Percentiles rank a stretch among this genome's conserved stretches.
phyloP scores from a whole-genome alignment of 345 rosid genomes.

The Bruguiera parviflora region DNA sequence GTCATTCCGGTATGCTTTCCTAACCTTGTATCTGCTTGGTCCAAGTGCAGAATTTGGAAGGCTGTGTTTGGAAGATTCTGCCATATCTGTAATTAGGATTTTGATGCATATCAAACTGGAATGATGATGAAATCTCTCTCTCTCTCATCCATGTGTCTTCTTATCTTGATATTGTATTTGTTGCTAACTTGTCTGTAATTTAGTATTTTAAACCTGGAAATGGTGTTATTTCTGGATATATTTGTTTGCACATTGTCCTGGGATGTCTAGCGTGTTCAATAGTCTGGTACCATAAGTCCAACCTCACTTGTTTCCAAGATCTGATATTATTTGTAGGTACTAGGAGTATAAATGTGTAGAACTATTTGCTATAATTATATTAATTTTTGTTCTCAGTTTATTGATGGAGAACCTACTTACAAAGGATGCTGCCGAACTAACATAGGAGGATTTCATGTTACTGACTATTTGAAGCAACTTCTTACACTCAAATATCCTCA shows the following conservation, averaged over 20 bases:
- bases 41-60: conserved; percentile 1
- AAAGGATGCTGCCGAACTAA: conserved; percentile 81
- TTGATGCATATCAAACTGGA: background rate
- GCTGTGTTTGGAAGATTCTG: background rate
- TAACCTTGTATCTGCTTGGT: conserved; percentile 2
- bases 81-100: background rate
- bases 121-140: background rate
- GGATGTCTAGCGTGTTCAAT: background rate
- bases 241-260: background rate
- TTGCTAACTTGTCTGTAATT: background rate
- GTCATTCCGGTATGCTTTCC: conserved; percentile 68
- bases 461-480: conserved; percentile 88
- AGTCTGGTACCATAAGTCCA: background rate
- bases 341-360: too few relatives aligned
- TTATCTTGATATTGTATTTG: background rate
- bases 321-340: too few relatives aligned
- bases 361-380: background rate
- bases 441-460: conserved; percentile 87
- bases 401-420: conserved; percentile 77
- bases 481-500: conserved; percentile 91
- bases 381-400: conserved; percentile 49
- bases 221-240: background rate
- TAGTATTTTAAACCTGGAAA: background rate
- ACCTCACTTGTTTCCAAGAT: background rate
- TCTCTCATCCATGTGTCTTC: background rate